phyloP scores from a whole-genome alignment of 805 yeast genomes.

The Candida takata region DNA sequence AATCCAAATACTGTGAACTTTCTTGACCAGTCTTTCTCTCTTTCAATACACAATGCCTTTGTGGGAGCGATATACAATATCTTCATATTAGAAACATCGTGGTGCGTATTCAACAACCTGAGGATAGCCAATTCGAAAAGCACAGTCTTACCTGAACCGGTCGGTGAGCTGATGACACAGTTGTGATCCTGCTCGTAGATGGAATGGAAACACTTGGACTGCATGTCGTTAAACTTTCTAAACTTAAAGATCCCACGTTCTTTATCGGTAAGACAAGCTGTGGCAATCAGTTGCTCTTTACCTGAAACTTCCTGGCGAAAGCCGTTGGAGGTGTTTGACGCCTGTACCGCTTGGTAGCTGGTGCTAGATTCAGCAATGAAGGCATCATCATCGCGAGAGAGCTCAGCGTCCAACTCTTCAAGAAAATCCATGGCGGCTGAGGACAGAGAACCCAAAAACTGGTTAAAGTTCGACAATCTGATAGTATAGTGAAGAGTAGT shows the following conservation, averaged over 20 bases:
- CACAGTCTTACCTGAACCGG: constrained; percentile 56
- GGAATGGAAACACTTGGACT: constrained; percentile 34
- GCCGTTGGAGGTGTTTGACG: constrained; percentile 9
- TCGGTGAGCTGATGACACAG: constrained; percentile 46
- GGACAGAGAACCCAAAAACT: too few species aligned
- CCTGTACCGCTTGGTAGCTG: too few species aligned
- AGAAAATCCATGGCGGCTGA: constrained; percentile 6
- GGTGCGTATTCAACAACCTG: constrained; percentile 25
- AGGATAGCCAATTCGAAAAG: constrained; percentile 47
- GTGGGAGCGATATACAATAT: constrained; percentile 53
- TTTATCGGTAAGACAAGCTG: constrained; percentile 30
- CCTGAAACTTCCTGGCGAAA: constrained; percentile 4
- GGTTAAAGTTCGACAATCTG: too few species aligned
- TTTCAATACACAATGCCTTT: constrained; percentile 48
- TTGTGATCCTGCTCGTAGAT: constrained; percentile 32
- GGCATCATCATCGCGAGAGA: constrained; percentile 1
- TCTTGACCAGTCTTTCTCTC: constrained; percentile 37
- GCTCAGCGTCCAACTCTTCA: not conserved
- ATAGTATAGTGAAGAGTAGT: too few species aligned
- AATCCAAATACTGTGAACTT: constrained; percentile 34
- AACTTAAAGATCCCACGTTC: constrained; percentile 30
- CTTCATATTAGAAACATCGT: constrained; percentile 24
- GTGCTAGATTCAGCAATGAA: not conserved
- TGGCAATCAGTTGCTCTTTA: constrained; percentile 6
- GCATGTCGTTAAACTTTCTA: constrained; percentile 41